These are phyloP conservation scores for Cornus kousa DNA, from an alignment of 148 eudicot genomes.

Conservation along the genomic window DNA sequence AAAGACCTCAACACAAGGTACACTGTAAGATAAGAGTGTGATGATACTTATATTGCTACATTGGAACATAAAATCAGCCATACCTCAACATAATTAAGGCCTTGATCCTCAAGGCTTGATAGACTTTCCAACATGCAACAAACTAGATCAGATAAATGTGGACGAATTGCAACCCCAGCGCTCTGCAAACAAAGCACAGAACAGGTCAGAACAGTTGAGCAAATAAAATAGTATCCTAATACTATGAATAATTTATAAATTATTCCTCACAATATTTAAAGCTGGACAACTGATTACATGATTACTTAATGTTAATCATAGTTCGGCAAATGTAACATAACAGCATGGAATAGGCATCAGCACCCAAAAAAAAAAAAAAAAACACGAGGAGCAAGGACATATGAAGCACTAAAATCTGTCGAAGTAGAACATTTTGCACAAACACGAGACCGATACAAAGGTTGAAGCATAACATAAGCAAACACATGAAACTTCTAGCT, in stretches of 20 bases:
- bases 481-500: too few relatives aligned
- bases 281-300: neutral
- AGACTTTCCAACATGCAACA: constrained; percentile 97
- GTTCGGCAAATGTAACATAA: neutral
- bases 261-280: neutral
- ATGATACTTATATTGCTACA: neutral
- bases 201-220: neutral
- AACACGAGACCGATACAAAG: neutral
- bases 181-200: constrained; percentile 48
- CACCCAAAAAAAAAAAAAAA: too few relatives aligned
- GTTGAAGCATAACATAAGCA: neutral
- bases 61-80: constrained; percentile 17
- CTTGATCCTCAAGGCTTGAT: constrained; percentile 97
- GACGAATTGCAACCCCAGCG: constrained; percentile 83
- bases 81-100: constrained; percentile 96
- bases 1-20: neutral
- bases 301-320: neutral
- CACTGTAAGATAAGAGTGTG: neutral
- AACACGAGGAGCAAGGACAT: neutral
- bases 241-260: neutral
- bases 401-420: neutral
- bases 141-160: constrained; percentile 86
- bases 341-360: neutral
- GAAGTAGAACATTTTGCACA: neutral
- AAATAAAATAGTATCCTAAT: neutral